Evolutionary conservation across 2,329 filamentous ascomycete genomes (phyloP), one percentile per base, ranked within the genome.

Genomic region (Hypoxylon sp.): DNA sequence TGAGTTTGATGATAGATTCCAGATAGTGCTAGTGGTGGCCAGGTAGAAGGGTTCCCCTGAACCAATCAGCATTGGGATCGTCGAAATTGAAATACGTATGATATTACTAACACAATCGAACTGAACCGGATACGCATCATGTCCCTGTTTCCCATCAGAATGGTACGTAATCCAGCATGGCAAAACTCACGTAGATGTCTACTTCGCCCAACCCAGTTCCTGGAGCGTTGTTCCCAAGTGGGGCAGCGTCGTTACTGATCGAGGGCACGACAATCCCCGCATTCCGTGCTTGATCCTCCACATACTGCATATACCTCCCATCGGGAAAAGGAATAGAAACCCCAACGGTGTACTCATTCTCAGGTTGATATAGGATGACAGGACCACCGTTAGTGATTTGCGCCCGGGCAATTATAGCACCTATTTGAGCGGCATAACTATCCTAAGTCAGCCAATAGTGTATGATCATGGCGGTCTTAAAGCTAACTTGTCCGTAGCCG

Each of bases 331-430:
- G 78, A 3, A 86, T 81, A 2, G 81, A 82, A 5, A 80, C 81
- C 9, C 81, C 84, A 5, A 81, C 79, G 1, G 86, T 89, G 46
- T 95, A 94, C 78, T 96, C 93, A 70, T 96, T 97, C 78, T 97
- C 93, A 0, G 92, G 90, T 77, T 97, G 93, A 53, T 92, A 86
- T 1, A 95, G 81, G 66, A 96, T 92, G 10, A 96, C 85, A 0
- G 92, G 92, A 0, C 93, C 93, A 0, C 92, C 93, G 54, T 94
- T 92, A 0, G 92, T 95, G 74, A 97, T 94, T 74, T 96, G 92
- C 0, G 88, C 89, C 61, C 89, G 87, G 3, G 92, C 91, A 71
- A 97, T 90, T 5, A 90, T 88, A 5, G 84, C 83, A 24, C 86
- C 87, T 48, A 94, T 85, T 10, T 88, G 83, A 8, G 84, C 79